These are phyloP conservation scores for Pythium periplocum DNA, from an alignment of 352 stramenopile genomes.

Conservation along the genomic window DNA sequence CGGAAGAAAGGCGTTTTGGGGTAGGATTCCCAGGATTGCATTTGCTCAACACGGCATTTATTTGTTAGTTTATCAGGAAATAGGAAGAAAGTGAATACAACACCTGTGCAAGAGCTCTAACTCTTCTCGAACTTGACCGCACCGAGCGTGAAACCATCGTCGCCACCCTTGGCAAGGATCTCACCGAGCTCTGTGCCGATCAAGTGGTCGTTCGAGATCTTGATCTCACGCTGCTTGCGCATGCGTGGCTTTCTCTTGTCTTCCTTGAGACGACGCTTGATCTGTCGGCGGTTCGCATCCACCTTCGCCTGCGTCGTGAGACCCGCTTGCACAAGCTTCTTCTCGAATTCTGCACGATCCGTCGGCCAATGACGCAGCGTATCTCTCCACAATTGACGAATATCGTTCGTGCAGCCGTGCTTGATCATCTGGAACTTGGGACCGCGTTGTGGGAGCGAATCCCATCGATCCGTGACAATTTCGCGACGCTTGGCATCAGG, in stretches of 20 bases:
- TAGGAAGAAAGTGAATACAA: slow-evolving; percentile 3
- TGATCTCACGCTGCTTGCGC: slow-evolving; percentile 84
- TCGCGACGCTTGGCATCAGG: slow-evolving; percentile 63
- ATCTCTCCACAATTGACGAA: slow-evolving; percentile 79
- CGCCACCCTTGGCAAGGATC: slow-evolving; percentile 68
- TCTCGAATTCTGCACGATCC: slow-evolving; percentile 72
- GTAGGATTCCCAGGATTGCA: slow-evolving; percentile 6
- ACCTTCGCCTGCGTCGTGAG: slow-evolving; percentile 82
- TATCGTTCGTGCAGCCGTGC: slow-evolving; percentile 81
- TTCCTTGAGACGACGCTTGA: slow-evolving; percentile 77
- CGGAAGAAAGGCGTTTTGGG: slow-evolving; percentile 42
- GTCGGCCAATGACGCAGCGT: slow-evolving; percentile 66
- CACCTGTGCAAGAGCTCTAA: not conserved
- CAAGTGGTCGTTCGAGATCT: slow-evolving; percentile 87
- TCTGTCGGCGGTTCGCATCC: slow-evolving; percentile 65
- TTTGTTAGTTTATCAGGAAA: too few species aligned
- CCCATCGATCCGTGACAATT: slow-evolving; percentile 61
- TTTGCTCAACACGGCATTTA: too few species aligned
- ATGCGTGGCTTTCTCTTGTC: slow-evolving; percentile 78
- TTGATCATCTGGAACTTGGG: slow-evolving; percentile 78
- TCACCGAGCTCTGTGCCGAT: slow-evolving; percentile 83
- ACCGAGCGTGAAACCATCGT: slow-evolving; percentile 79
- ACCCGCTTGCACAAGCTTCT: slow-evolving; percentile 73
- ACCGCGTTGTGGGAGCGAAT: slow-evolving; percentile 58
- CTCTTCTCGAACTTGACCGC: slow-evolving; percentile 74